phyloP scores from a whole-genome alignment of 2,329 filamentous ascomycete genomes.

The Colletotrichum caudatum region DNA sequence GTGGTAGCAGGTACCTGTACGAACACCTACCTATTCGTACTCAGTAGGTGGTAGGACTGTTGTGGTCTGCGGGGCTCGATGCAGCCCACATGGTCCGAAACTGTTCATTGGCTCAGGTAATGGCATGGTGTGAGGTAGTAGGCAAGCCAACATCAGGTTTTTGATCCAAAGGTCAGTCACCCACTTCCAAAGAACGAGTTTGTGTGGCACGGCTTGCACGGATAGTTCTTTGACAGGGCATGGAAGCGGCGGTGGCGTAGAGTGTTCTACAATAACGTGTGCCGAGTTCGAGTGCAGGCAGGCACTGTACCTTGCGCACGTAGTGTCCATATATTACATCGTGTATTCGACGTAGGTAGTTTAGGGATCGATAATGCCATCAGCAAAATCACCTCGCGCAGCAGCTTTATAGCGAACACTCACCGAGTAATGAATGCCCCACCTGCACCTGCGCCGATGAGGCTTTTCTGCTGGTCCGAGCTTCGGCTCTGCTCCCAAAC shows the following conservation, averaged over 20 bases:
- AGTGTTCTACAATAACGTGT: conserved; percentile 11
- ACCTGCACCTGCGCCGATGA: conserved; percentile 33
- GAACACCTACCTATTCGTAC: too few species aligned
- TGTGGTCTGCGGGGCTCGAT: conserved; percentile 29
- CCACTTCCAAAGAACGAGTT: neutral
- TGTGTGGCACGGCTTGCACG: neutral
- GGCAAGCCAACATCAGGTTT: conserved; percentile 29
- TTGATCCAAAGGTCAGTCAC: conserved; percentile 14
- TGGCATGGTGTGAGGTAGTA: neutral
- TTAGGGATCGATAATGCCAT: neutral
- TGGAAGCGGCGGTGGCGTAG: neutral
- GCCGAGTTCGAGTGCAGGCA: too few species aligned
- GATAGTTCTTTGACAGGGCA: neutral
- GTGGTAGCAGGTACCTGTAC: too few species aligned
- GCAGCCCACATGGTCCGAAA: neutral
- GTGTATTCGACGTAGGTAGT: too few species aligned
- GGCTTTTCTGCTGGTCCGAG: conserved; percentile 28
- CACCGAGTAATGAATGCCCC: neutral
- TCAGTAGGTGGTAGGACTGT: neutral
- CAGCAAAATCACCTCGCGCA: neutral
- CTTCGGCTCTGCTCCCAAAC: conserved; percentile 10
- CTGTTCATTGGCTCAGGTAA: conserved; percentile 17
- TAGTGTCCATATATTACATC: too few species aligned
- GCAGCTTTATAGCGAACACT: neutral
- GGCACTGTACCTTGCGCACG: too few species aligned